Evolutionary conservation across 2,329 filamentous ascomycete genomes (phyloP).

Genomic region (Tolypocladium ovalisporum): DNA sequence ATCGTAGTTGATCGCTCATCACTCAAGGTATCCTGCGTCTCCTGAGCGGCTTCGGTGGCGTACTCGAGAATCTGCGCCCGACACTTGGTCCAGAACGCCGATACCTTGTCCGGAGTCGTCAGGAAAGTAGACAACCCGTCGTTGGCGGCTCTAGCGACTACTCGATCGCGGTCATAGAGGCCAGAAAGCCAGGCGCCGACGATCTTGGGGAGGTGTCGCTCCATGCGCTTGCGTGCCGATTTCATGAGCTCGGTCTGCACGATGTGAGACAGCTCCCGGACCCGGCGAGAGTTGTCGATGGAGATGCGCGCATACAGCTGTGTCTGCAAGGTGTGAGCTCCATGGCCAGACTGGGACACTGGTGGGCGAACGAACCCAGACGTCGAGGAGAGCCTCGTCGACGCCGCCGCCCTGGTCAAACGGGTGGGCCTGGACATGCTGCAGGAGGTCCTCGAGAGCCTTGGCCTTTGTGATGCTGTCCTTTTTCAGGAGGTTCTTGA

Average conservation of each 20-base stretch:
- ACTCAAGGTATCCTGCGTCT: constrained; percentile 73
- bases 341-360: not conserved
- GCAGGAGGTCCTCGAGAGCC: constrained; percentile 74
- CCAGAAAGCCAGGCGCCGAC: constrained; percentile 89
- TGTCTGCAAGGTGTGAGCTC: constrained; percentile 38
- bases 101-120: constrained; percentile 66
- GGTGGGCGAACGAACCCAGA: constrained; percentile 54
- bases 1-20: constrained; percentile 75
- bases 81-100: constrained; percentile 69
- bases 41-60: constrained; percentile 67
- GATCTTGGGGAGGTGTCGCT: constrained; percentile 63
- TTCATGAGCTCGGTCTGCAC: constrained; percentile 55
- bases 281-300: constrained; percentile 79
- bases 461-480: constrained; percentile 87
- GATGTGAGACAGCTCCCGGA: constrained; percentile 75
- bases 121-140: constrained; percentile 70
- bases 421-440: constrained; percentile 45
- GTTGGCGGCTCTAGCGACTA: constrained; percentile 63
- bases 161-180: constrained; percentile 73
- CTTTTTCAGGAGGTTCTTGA: constrained; percentile 89
- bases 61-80: constrained; percentile 74
- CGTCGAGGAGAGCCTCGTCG: constrained; percentile 75
- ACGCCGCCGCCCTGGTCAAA: constrained; percentile 49
- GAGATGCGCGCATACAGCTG: constrained; percentile 80
- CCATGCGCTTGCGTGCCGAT: constrained; percentile 69